phyloP scores from a whole-genome alignment of 2,329 filamentous ascomycete species.

The Drechslerella coelobrocha region DNA sequence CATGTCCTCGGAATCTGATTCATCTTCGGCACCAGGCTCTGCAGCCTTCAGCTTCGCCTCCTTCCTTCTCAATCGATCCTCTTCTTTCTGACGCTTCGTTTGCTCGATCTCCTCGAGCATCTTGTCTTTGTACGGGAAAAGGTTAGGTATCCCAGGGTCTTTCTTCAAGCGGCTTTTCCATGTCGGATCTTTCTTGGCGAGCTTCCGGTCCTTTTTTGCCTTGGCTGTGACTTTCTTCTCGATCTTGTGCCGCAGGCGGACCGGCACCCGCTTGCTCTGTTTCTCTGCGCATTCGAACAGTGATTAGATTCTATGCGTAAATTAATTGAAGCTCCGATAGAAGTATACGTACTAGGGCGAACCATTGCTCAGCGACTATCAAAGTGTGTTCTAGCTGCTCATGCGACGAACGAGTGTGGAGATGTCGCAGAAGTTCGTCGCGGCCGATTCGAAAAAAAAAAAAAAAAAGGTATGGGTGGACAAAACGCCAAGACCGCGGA shows the following conservation, averaged over 20 bases:
- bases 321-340: not conserved
- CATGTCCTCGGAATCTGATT: slow-evolving; percentile 61
- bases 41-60: slow-evolving; percentile 72
- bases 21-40: slow-evolving; percentile 66
- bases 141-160: slow-evolving; percentile 94
- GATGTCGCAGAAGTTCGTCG: slow-evolving; percentile 23
- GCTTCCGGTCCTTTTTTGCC: slow-evolving; percentile 86
- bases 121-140: slow-evolving; percentile 97
- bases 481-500: slow-evolving; percentile 20
- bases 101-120: slow-evolving; percentile 94
- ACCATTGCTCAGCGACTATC: slow-evolving; percentile 53
- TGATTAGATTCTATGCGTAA: slow-evolving; percentile 16
- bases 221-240: slow-evolving; percentile 89
- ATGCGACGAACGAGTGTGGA: slow-evolving; percentile 10
- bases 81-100: slow-evolving; percentile 77
- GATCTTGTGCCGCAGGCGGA: slow-evolving; percentile 93
- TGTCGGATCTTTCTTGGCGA: slow-evolving; percentile 94
- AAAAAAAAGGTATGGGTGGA: slow-evolving; percentile 19
- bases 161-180: slow-evolving; percentile 96
- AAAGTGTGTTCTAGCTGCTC: not conserved
- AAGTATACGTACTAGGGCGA: slow-evolving; percentile 53
- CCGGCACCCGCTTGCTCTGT: slow-evolving; percentile 88
- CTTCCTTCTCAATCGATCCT: slow-evolving; percentile 74
- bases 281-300: slow-evolving; percentile 70
- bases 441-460: slow-evolving; percentile 11